Evolutionary conservation across 2,329 filamentous ascomycete species (phyloP), one percentile per base, ranked within the genome.

Genomic region (Cryphonectria radicalis): DNA sequence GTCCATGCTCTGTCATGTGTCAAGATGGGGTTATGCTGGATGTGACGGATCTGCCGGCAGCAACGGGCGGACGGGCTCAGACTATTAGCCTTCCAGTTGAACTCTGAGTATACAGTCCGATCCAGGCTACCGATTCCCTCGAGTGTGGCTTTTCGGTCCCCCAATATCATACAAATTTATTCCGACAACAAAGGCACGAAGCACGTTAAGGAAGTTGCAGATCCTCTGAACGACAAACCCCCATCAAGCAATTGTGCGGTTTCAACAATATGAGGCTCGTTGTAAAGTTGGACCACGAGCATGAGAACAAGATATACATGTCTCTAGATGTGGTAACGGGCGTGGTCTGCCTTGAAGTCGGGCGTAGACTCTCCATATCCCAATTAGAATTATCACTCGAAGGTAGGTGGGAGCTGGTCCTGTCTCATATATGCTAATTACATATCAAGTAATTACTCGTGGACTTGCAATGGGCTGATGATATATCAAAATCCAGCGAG

Each of bases 291-390:
- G 1, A 4, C 13, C 43, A 55, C 8, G 46, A 66, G 19, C 32
- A 40, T 28, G 10, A 25, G 14, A 66, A 57, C n/a, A 19, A 25
- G 19, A 40, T 42, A 2, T 66, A 55, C 46, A 66, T 46, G 0
- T 66, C 46, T 25, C 22, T 53, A 13, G 64, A 66, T 40, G 50
- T 66, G 17, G 46, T 66, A 6, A 57, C 64, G n/a, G 64, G 64
- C 13, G 32, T 28, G 17, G 64, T 66, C 40, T 66, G 53, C 50
- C 32, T 66, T 17, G 32, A 66, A 32, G 22, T 66, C 4, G 25
- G 28, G 13, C 35, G 40, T 17, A 66, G 32, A 25, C 50, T 66
- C 2, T 35, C 46, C 8, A 42, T 66, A 14, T 57, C 64, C 17
- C 46, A 57, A 22, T 55, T 66, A 28, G 32, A n/a, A 43, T 66